Base-by-base conservation (phyloP, 139 green algal genomes). In the Chlamydomonas asymmetrica region DNA sequence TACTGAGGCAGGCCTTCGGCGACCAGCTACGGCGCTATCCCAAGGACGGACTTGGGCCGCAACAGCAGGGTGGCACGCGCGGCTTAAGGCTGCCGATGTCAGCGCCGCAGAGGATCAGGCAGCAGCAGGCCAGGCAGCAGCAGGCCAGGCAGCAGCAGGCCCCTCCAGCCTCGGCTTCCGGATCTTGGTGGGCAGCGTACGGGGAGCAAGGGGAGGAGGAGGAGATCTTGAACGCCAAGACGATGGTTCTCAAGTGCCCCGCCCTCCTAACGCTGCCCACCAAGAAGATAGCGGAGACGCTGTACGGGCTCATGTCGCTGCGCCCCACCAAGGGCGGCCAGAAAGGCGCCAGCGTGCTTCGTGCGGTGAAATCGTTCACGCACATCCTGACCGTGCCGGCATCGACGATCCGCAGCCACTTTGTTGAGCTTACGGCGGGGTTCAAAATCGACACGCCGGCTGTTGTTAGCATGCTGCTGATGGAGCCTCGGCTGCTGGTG, bases 401-500 rank as follows among this genome's bases (percentile, higher is more conserved):
- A 5, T 57, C 64, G 59, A 48, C 59, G 32, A 41, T 77, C 43
- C 71, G 71, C 10, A 59, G 32, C 5, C 71, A 59, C 7, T 77
- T 77, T 59, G 59, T 77, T 31, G 35, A 41, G 59, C 71, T 77
- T 41, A 59, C 71, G 41, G 71, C 71, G 13, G 71, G 59, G 25
- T 31, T 43, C 16, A 57, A 59, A 25, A 77, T 77, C 57, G 71
- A 77, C 71, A 41, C 60, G 43, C 59, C 59, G 7, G 71, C 71
- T 4, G 71, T 69, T 31, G 41, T 77, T 10, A 49, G 32, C 5
- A 77, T 77, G 71, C 45, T 77, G 71, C 32, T 77, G 59, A 34
- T 63, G 34, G 59, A 77, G 71, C 71, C 71, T 57, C 71, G 71
- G 23, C 71, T 77, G 71, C 60, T 77, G 71, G 43, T 77, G 71